Evolutionary conservation across 2,329 filamentous ascomycete genomes (phyloP).

Genomic region (Coccinonectria pachysandricola): DNA sequence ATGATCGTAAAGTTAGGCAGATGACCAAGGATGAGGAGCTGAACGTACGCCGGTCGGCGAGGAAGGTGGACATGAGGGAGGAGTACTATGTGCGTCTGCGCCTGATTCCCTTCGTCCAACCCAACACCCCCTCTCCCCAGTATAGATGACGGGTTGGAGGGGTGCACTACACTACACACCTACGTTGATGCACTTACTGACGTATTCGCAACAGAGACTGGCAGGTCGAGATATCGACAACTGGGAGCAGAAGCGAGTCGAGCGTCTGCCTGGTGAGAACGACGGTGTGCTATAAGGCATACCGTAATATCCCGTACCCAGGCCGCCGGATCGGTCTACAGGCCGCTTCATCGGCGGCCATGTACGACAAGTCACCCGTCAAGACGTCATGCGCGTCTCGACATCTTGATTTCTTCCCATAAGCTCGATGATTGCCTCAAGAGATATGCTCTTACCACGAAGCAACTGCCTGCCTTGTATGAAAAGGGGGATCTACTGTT

Average conservation of each 20-base stretch:
- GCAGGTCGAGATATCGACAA: constrained; percentile 83
- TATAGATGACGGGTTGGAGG: no score
- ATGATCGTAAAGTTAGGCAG: constrained; percentile 82
- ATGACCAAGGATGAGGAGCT: constrained; percentile 79
- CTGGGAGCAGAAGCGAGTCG: constrained; percentile 94
- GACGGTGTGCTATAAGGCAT: constrained; percentile 57
- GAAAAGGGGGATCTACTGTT: no score
- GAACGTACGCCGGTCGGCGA: constrained; percentile 59
- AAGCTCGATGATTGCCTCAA: no score
- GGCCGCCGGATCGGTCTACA: neutral
- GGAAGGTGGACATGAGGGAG: constrained; percentile 70
- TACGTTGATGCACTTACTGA: no score
- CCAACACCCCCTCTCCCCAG: no score
- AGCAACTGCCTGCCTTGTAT: no score
- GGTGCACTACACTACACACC: no score
- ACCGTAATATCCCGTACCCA: neutral
- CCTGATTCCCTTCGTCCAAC: neutral
- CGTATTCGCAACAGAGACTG: constrained; percentile 20
- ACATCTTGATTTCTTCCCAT: no score
- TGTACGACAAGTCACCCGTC: no score
- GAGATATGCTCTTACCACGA: no score
- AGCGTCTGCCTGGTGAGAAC: constrained; percentile 79
- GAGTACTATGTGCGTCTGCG: constrained; percentile 67
- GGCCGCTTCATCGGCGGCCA: neutral
- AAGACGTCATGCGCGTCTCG: no score